Percentiles rank a stretch among this genome's conserved stretches.
These are phyloP conservation scores for Ceratocystis variospora DNA, from an alignment of 2,329 filamentous ascomycete species.

Conservation along the genomic window DNA sequence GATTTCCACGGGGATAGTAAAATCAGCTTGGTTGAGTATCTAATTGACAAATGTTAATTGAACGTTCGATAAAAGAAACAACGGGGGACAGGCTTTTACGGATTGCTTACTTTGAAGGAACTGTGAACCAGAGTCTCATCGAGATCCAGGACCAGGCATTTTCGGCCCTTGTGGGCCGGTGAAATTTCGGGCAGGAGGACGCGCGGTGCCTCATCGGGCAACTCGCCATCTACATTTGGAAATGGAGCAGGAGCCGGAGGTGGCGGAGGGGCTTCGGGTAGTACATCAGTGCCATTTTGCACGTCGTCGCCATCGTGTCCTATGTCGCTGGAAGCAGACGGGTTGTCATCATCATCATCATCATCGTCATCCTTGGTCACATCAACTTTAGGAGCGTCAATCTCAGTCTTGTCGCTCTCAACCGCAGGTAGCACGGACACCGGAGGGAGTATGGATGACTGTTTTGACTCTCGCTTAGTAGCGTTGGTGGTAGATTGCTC, in stretches of 20 bases:
- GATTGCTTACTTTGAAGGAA: constrained; percentile 75
- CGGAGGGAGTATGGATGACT: constrained; percentile 27
- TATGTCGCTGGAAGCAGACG: constrained; percentile 32
- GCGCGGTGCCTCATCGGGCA: constrained; percentile 30
- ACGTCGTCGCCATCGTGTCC: constrained; percentile 24
- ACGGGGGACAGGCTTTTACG: neutral
- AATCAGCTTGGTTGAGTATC: constrained; percentile 96
- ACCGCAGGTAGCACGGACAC: constrained; percentile 22
- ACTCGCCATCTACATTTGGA: constrained; percentile 6
- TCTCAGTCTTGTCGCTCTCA: constrained; percentile 32
- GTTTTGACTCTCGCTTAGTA: constrained; percentile 34
- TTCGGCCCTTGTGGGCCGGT: constrained; percentile 69
- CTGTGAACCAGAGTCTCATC: constrained; percentile 97
- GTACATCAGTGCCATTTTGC: constrained; percentile 18
- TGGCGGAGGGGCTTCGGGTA: constrained; percentile 29
- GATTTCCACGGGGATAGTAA: constrained; percentile 97
- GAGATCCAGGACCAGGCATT: constrained; percentile 87
- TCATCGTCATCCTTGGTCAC: constrained; percentile 42
- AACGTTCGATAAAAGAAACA: constrained; percentile 11
- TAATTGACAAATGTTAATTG: constrained; percentile 28
- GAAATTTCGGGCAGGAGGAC: constrained; percentile 71
- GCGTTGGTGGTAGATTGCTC: constrained; percentile 34
- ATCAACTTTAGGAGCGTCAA: constrained; percentile 39
- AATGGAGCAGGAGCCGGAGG: constrained; percentile 23
- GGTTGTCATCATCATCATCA: constrained; percentile 42